Conservation (phyloP, 106 monocot species). For the Apostasia shenzhenica region DNA sequence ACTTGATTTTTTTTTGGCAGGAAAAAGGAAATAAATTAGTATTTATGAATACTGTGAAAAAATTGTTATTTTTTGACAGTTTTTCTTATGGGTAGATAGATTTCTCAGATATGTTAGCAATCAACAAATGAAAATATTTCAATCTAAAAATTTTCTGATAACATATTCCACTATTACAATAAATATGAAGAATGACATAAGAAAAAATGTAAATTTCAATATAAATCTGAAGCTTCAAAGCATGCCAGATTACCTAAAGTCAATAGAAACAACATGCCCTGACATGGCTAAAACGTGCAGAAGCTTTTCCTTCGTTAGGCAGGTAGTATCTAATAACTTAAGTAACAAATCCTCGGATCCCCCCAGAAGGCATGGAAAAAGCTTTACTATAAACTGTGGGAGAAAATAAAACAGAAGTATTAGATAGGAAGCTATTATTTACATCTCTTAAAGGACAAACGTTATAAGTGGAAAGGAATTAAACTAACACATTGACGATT, state of each 20-base stretch:
- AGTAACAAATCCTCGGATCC: conserved; percentile 8
- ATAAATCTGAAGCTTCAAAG: not conserved
- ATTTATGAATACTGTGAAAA: too few relatives aligned
- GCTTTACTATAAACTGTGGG: not conserved
- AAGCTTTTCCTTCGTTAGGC: not conserved
- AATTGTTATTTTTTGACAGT: too few relatives aligned
- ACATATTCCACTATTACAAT: not conserved
- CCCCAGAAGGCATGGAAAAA: conserved; percentile 1
- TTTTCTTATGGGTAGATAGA: too few relatives aligned
- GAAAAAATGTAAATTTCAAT: not conserved
- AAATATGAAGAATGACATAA: not conserved
- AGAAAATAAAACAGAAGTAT: not conserved
- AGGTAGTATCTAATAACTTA: not conserved
- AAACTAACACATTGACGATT: too few relatives aligned
- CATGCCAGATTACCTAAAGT: not conserved
- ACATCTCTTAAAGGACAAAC: not conserved
- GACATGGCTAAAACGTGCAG: not conserved
- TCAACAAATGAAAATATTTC: not conserved
- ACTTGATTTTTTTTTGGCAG: too few relatives aligned
- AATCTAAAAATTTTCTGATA: not conserved
- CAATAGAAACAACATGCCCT: not conserved
- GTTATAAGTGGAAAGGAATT: not conserved
- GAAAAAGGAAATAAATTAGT: too few relatives aligned
- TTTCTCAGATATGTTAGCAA: not conserved
- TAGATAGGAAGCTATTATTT: not conserved